Evolutionary conservation across 2,329 filamentous ascomycete species (phyloP), one percentile per base, ranked within the genome.

Genomic region (Trichoderma asperellum): DNA sequence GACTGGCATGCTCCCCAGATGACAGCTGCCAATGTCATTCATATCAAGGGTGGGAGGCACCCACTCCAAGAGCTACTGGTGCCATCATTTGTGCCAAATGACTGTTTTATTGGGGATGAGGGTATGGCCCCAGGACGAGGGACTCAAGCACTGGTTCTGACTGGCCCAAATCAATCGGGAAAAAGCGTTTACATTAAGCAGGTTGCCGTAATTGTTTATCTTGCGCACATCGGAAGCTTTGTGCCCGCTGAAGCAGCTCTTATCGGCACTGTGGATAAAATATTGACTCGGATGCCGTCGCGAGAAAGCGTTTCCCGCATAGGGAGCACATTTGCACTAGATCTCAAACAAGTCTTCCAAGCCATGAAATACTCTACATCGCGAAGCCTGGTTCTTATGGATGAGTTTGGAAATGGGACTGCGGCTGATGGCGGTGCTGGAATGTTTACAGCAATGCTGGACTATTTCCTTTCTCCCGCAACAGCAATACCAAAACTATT

Each of bases 111-210:
- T 14, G 91, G 92, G 27, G 91, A 92, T 1, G 70, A 70, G n/a
- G 6, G n/a, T 71, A 21, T 57, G 64, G 2, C 71, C 59, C 61
- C 66, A 6, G 34, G 72, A 21, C 61, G 14, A 21, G 53, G 62
- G 2, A 71, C 73, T 14, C 93, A 87, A 72, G 91, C 93, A 81
- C 78, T 97, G 14, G 82, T 97, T 6, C 80, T 99, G 74, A 98
- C 96, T 0, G 96, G 96, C 0, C 94, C 96, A 5, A 99, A 99
- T 74, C 96, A 96, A 77, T 98, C 96, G 0, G 96, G 96, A 0
- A 99, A 99, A 79, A 98, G 94, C 74, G 88, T 98, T 0, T 98
- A 97, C 79, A 85, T 98, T 76, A 99, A 97, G 79, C 95, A 99
- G 78, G 88, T 93, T 37, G 96, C 94, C 5, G 82, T 97, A 61